Percentiles rank a stretch among this genome's conserved stretches.
phyloP scores from a whole-genome alignment of 2,329 filamentous ascomycete genomes.

The Xylaria digitata region DNA sequence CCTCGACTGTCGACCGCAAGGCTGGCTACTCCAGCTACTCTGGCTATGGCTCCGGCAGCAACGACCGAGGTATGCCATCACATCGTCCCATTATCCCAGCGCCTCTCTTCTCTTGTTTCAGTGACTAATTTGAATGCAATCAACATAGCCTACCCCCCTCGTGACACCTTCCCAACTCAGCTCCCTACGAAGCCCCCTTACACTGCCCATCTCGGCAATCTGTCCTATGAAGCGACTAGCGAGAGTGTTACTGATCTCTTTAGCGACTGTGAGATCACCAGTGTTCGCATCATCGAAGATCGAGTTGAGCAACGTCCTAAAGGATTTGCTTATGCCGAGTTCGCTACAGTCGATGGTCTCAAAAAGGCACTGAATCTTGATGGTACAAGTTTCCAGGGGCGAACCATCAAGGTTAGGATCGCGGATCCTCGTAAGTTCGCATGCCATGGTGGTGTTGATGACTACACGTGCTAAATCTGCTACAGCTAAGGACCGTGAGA shows the following conservation, averaged over 20 bases:
- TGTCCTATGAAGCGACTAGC: conserved; percentile 92
- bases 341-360: conserved; percentile 85
- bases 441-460: conserved; percentile 16
- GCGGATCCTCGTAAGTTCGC: conserved; percentile 90
- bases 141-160: conserved; percentile 66
- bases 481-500: conserved; percentile 83
- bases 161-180: conserved; percentile 77
- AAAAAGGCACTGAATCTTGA: conserved; percentile 90
- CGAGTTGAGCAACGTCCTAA: conserved; percentile 94
- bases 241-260: conserved; percentile 90
- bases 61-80: conserved; percentile 51
- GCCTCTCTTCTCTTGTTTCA: background rate
- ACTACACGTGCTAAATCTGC: conserved; percentile 51
- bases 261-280: conserved; percentile 83
- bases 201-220: conserved; percentile 95
- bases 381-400: conserved; percentile 84
- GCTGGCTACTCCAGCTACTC: conserved; percentile 45
- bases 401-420: conserved; percentile 91
- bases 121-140: conserved; percentile 10
- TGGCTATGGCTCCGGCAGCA: conserved; percentile 40
- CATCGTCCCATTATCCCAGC: background rate
- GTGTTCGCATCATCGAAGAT: conserved; percentile 96
- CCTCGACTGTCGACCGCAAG: conserved; percentile 49
- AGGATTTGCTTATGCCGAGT: conserved; percentile 98
- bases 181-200: conserved; percentile 93